Conservation (phyloP, 176 grass and related monocot species). For the Coix lacrymajobi region DNA sequence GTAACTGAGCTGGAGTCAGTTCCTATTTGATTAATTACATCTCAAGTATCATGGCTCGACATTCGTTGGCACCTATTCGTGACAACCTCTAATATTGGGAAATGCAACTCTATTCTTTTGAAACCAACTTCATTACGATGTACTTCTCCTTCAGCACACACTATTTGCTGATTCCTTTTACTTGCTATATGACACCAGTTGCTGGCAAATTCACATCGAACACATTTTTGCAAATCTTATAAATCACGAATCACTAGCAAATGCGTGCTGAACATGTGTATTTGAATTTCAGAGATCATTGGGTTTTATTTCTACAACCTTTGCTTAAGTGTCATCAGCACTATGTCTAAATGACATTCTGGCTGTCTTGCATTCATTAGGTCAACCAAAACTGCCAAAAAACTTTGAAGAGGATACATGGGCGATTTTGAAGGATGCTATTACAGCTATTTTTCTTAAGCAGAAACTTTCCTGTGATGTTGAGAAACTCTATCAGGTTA, state of each 20-base stretch:
- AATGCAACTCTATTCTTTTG: background rate
- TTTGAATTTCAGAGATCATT: slow-evolving; percentile 2
- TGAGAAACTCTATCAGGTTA: slow-evolving; percentile 98
- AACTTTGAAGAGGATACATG: slow-evolving; percentile 96
- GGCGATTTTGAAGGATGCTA: slow-evolving; percentile 86
- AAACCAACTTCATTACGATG: background rate
- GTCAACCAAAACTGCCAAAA: slow-evolving; percentile 78
- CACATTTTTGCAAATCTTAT: background rate
- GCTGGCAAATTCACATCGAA: background rate
- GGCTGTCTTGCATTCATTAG: slow-evolving; percentile 46
- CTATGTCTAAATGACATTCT: background rate
- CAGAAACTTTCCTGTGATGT: slow-evolving; percentile 72
- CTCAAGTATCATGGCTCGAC: background rate
- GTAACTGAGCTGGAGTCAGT: background rate
- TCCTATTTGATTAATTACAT: background rate
- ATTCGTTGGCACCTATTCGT: background rate
- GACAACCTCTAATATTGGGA: background rate
- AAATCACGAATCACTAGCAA: background rate
- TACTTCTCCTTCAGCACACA: background rate
- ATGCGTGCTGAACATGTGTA: slow-evolving; percentile 8
- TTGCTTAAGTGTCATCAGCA: background rate
- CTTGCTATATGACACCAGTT: background rate
- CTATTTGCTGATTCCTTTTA: background rate
- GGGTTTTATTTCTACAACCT: background rate
- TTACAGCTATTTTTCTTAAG: slow-evolving; percentile 97